Evolutionary conservation across 2,329 filamentous ascomycete genomes (phyloP), one percentile per base, ranked within the genome.

Genomic region (Penicillium sp.): DNA sequence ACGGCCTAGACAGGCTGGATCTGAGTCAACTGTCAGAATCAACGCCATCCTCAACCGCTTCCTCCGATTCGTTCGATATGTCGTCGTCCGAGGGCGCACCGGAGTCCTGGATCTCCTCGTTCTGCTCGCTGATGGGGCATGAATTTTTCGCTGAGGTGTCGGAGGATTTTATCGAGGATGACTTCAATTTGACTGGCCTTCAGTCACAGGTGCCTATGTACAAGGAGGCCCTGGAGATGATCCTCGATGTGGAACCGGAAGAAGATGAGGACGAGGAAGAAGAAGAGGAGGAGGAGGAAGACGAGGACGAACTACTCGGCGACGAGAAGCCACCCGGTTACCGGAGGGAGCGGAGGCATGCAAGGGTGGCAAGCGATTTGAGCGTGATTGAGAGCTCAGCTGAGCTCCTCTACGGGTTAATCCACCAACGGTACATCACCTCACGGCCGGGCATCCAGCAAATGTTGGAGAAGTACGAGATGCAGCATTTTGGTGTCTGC

Each of bases 81-180:
- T 80, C 78, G 64, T 77, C 77, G 61, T 79, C 77, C 53, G 77
- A 79, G 67, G 77, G 76, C 67, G 83, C 85, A 48, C 84, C 85
- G 69, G 95, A 99, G 83, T 96, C 93, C 60, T 99, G 95, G 95
- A 98, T 99, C 82, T 91, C 92, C 66, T 96, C 93, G 62, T 99
- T 97, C 79, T 99, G 95, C 83, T 93, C 92, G 45, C 84, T 98
- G 50, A 86, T 98, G 64, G 95, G 95, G 65, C 95, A 99, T 77
- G 95, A 99, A 79, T 99, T 98, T 82, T 99, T 99, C 79, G 95
- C 95, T 66, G 95, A 99, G 82, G 94, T 99, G 55, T 95, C 92
- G 50, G 95, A 99, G 81, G 95, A 99, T 74, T 99, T 99, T 73
- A 98, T 99, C 75, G 95, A 99, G 79, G 95, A 99, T 88, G 95